A percentile compares a stretch with the other conserved stretches of the same genome.
Evolutionary conservation across 2,329 filamentous ascomycete species (phyloP).

Genomic region (Sclerotinia minor): DNA sequence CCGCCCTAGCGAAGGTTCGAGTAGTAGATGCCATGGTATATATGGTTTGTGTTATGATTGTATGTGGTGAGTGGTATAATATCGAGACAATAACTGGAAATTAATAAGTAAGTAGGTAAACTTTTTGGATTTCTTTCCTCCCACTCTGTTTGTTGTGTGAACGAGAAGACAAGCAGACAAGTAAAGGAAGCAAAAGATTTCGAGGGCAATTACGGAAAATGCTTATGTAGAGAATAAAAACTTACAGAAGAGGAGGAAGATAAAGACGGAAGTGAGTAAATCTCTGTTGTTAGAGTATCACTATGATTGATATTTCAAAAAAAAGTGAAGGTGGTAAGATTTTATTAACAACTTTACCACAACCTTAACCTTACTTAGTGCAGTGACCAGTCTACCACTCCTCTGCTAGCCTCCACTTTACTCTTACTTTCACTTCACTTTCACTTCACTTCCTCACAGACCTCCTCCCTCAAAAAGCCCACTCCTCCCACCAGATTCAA

Average conservation of each 20-base stretch:
- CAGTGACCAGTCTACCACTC: too few species aligned
- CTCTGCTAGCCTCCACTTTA: background rate
- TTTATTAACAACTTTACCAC: background rate
- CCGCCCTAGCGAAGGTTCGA: slow-evolving; percentile 44
- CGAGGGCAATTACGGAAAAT: background rate
- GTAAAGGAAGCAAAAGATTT: background rate
- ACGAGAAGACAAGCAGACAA: too few species aligned
- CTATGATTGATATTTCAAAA: background rate
- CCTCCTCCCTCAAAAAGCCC: background rate
- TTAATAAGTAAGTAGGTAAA: background rate
- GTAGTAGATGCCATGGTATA: slow-evolving; percentile 36
- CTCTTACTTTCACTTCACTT: too few species aligned
- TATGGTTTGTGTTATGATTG: slow-evolving; percentile 24
- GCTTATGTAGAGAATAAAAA: background rate
- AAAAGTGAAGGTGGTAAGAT: background rate
- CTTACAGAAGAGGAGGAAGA: slow-evolving; percentile 1
- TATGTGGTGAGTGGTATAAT: background rate
- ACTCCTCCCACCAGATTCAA: background rate
- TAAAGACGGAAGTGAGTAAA: background rate
- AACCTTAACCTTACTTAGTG: too few species aligned
- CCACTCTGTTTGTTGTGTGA: background rate
- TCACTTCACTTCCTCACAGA: slow-evolving; percentile 1
- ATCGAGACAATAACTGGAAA: background rate
- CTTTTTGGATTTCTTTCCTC: background rate
- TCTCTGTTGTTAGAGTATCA: background rate